Base-by-base conservation (phyloP, 2,329 filamentous ascomycete genomes). In the Pseudogymnoascus sp. region DNA sequence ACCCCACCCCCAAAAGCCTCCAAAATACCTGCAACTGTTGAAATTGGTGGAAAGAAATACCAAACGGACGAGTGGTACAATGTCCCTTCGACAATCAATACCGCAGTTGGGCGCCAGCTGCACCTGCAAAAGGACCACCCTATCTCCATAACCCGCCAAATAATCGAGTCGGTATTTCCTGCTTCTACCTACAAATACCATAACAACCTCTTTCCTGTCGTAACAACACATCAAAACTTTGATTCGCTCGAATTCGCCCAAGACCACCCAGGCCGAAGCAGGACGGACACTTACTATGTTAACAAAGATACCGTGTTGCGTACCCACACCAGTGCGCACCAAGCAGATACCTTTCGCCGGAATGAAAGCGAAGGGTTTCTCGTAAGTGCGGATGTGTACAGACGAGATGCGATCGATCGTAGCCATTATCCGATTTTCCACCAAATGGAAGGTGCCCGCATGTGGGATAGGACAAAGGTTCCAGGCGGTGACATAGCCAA, bases 351-450 rank as follows among this genome's bases (percentile, higher is more conserved):
- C 65, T 91, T 97, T 80, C 80, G 87, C 68, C 80, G 83, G 64
- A 85, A 92, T 76, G 77, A 83, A 62, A 89, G 83, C 69, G 82
- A 86, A 38, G 94, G 93, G 2, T 99, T 92, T 73, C 88, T 96
- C 35, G 90, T 99, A 73, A 89, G 89, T 64, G 94, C 93, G 23
- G 94, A 99, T 74, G 94, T 99, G 16, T 99, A 97, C 75, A 86
- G 94, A 47, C 84, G 94, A 67, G 94, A 99, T 82, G 92, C 93
- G 63, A 89, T 99, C 71, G 94, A 99, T 76, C 85, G 90, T 63
- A 94, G 88, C 69, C 94, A 99, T 77, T 97, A 97, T 76, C 94
- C 94, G 0, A 86, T 96, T 64, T 99, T 99, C 76, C 94, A 99
- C 77, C 94, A 99, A 77, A 97, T 97, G 92, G 94, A 99, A 75